These are phyloP conservation scores for Rhodotorula kratochvilovae DNA, from an alignment of 768 basidiomycete genomes.

Conservation along the genomic window DNA sequence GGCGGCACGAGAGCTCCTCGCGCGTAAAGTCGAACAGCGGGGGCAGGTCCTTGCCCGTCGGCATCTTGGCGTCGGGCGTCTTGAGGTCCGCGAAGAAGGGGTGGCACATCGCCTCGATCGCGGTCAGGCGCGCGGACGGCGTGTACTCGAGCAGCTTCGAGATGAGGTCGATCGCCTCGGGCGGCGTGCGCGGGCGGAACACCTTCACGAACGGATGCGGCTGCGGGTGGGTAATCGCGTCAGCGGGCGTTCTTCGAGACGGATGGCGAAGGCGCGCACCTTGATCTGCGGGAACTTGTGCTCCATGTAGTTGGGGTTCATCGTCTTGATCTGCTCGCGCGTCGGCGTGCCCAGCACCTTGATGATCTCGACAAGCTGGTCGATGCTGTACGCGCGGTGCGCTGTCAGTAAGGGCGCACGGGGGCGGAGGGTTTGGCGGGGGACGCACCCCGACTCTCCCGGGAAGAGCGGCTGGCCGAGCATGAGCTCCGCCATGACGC, in stretches of 20 bases:
- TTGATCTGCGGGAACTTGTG: slow-evolving; percentile 99
- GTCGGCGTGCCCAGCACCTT: slow-evolving; percentile 98
- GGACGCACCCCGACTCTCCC: slow-evolving; percentile 59
- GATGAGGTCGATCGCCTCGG: slow-evolving; percentile 93
- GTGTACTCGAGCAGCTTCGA: slow-evolving; percentile 95
- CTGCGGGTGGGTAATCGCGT: background rate
- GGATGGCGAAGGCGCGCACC: slow-evolving; percentile 51
- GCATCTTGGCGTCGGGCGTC: slow-evolving; percentile 84
- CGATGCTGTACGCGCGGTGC: slow-evolving; percentile 66
- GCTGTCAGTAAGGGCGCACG: background rate
- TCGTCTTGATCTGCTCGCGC: slow-evolving; percentile 99
- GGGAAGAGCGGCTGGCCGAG: slow-evolving; percentile 98
- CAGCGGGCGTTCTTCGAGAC: background rate
- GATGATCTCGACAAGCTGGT: slow-evolving; percentile 99
- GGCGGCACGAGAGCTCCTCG: slow-evolving; percentile 93
- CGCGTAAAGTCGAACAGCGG: slow-evolving; percentile 90
- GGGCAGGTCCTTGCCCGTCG: slow-evolving; percentile 94
- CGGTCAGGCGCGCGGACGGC: slow-evolving; percentile 83
- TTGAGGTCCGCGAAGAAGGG: slow-evolving; percentile 97
- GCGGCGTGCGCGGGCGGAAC: slow-evolving; percentile 93
- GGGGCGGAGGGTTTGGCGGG: too few species aligned
- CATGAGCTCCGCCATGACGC: slow-evolving; percentile 99
- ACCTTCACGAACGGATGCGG: slow-evolving; percentile 58
- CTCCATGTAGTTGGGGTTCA: slow-evolving; percentile 99
- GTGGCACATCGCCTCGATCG: slow-evolving; percentile 58